phyloP scores from a whole-genome alignment of 495 filamentous ascomycete species.

The Hyaloscypha hepaticicola region DNA sequence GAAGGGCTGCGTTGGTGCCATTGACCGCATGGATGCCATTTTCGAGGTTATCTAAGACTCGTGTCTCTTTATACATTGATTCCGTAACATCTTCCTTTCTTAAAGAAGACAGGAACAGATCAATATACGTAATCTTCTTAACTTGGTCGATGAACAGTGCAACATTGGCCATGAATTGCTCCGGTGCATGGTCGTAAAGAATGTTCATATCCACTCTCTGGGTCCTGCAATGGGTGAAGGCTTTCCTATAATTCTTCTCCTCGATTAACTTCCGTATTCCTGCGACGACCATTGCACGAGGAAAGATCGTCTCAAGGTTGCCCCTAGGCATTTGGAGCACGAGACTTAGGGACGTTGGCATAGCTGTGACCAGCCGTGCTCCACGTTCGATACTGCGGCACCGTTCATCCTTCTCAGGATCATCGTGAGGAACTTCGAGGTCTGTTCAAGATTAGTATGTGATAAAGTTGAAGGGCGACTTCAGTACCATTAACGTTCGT shows the following conservation, averaged over 20 bases:
- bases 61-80: constrained; percentile 90
- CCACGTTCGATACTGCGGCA: constrained; percentile 92
- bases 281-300: constrained; percentile 85
- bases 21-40: constrained; percentile 27
- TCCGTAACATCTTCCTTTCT: constrained; percentile 93
- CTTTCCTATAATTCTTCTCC: constrained; percentile 73
- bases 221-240: constrained; percentile 83
- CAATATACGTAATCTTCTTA: constrained; percentile 79
- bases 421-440: constrained; percentile 80
- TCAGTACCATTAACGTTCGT: constrained; percentile 60
- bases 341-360: constrained; percentile 79
- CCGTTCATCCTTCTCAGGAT: constrained; percentile 87
- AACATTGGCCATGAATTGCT: constrained; percentile 77
- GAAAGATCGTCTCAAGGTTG: constrained; percentile 93
- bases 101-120: constrained; percentile 87
- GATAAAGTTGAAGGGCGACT: neutral
- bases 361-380: constrained; percentile 79
- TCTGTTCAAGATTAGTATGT: constrained; percentile 43
- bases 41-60: constrained; percentile 29
- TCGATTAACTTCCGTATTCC: constrained; percentile 81
- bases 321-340: constrained; percentile 92
- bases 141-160: constrained; percentile 81
- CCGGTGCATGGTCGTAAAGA: constrained; percentile 85
- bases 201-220: constrained; percentile 98
- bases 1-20: constrained; percentile 1